Evolutionary conservation across 2,329 filamentous ascomycete genomes (phyloP).

Genomic region (Microdochium bolleyi): DNA sequence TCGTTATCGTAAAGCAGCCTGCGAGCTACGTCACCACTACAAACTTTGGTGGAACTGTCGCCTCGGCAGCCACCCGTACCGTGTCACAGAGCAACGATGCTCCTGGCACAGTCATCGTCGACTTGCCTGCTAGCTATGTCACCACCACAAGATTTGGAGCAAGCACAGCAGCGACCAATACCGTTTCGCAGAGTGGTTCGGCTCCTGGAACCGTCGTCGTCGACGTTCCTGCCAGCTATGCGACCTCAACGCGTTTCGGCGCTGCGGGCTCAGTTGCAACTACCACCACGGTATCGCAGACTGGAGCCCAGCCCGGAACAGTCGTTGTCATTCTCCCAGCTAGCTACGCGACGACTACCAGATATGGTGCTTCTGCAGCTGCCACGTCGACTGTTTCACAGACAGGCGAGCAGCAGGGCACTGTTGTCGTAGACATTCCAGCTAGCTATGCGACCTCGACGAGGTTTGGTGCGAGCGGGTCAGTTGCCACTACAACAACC

Average conservation of each 20-base stretch:
- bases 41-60: not conserved
- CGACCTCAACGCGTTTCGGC: not conserved
- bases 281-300: not conserved
- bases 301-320: not conserved
- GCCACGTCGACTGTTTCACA: not conserved
- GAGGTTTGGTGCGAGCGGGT: not conserved
- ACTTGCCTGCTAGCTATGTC: not conserved
- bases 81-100: not conserved
- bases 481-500: not conserved
- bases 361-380: not conserved
- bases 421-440: not conserved
- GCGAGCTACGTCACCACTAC: not conserved
- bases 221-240: not conserved
- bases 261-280: not conserved
- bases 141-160: not conserved
- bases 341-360: not conserved
- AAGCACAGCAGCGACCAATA: not conserved
- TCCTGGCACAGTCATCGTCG: not conserved
- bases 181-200: not conserved
- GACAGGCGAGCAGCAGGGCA: not conserved
- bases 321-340: not conserved
- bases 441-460: not conserved
- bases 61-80: not conserved
- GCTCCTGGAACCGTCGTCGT: not conserved
- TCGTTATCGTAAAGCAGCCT: not conserved